phyloP scores from a whole-genome alignment of 1,139 yeast species.

The Fermentozyma sake region DNA sequence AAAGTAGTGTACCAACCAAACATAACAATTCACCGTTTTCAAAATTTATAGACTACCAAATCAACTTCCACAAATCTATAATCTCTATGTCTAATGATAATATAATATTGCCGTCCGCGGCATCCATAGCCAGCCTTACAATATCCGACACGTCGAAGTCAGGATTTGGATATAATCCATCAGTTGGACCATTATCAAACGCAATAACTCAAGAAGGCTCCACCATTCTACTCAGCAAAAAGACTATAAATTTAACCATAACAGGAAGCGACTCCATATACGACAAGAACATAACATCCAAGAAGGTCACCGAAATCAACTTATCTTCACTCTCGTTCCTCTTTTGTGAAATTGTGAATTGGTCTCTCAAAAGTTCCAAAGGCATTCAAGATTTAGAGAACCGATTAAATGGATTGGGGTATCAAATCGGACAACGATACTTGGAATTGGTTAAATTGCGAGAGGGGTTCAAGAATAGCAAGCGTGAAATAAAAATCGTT shows the following conservation, averaged over 20 bases:
- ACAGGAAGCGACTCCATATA: slow-evolving; percentile 46
- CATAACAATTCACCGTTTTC: no score
- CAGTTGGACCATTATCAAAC: slow-evolving; percentile 40
- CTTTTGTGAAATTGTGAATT: slow-evolving; percentile 68
- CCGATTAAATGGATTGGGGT: slow-evolving; percentile 71
- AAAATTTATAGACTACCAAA: no score
- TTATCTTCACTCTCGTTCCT: slow-evolving; percentile 64
- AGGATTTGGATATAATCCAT: slow-evolving; percentile 46
- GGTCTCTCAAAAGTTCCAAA: slow-evolving; percentile 58
- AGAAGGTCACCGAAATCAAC: slow-evolving; percentile 64
- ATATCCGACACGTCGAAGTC: slow-evolving; percentile 28
- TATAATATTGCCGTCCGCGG: slow-evolving; percentile 36
- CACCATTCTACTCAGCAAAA: slow-evolving; percentile 29
- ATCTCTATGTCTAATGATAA: slow-evolving; percentile 35
- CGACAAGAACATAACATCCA: slow-evolving; percentile 58
- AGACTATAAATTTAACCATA: slow-evolving; percentile 28
- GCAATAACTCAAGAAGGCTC: slow-evolving; percentile 35
- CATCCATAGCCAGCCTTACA: slow-evolving; percentile 32
- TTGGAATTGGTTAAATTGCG: slow-evolving; percentile 40
- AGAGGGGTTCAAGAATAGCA: slow-evolving; percentile 59
- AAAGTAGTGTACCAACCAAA: no score
- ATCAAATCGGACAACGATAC: slow-evolving; percentile 51
- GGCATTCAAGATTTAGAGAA: slow-evolving; percentile 78
- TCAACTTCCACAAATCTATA: no score
- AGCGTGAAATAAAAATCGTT: slow-evolving; percentile 67